A percentile compares a stretch with the other conserved stretches of the same genome.
Evolutionary conservation across 345 rosid species (phyloP).

Genomic region (Excoecaria agallocha): DNA sequence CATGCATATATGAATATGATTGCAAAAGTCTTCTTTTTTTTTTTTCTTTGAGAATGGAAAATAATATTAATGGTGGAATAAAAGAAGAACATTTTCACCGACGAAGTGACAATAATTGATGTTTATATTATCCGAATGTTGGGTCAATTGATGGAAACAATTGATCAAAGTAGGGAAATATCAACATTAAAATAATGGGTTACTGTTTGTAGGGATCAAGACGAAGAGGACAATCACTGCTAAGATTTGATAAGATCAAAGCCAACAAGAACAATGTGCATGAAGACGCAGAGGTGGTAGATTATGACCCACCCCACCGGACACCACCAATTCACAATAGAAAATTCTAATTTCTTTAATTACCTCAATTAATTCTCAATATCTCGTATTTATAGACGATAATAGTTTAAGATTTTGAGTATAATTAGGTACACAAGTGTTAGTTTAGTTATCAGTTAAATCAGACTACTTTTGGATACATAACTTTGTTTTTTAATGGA

Average conservation of each 20-base stretch:
- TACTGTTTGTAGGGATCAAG: constrained; percentile 17
- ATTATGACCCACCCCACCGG: constrained; percentile 32
- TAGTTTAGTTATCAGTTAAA: no score
- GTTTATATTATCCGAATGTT: not conserved
- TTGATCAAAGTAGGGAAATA: not conserved
- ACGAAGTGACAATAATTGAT: not conserved
- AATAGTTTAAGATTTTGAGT: no score
- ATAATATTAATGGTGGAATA: no score
- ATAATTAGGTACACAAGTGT: no score
- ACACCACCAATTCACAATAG: constrained; percentile 35
- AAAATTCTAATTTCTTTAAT: not conserved
- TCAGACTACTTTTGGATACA: no score
- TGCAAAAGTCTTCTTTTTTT: no score
- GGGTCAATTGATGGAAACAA: not conserved
- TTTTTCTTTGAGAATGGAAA: no score
- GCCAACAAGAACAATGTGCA: constrained; percentile 3
- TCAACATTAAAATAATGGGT: not conserved
- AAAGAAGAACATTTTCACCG: no score
- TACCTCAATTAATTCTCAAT: no score
- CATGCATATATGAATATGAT: no score
- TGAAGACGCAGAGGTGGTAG: constrained; percentile 12
- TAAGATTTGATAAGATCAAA: constrained; percentile 3
- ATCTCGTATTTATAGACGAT: no score
- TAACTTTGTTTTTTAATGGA: no score
- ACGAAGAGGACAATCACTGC: constrained; percentile 15